Evolutionary conservation across 2,329 filamentous ascomycete species (phyloP), one percentile per base, ranked within the genome.

Genomic region (Ceratocystis alfenasii): DNA sequence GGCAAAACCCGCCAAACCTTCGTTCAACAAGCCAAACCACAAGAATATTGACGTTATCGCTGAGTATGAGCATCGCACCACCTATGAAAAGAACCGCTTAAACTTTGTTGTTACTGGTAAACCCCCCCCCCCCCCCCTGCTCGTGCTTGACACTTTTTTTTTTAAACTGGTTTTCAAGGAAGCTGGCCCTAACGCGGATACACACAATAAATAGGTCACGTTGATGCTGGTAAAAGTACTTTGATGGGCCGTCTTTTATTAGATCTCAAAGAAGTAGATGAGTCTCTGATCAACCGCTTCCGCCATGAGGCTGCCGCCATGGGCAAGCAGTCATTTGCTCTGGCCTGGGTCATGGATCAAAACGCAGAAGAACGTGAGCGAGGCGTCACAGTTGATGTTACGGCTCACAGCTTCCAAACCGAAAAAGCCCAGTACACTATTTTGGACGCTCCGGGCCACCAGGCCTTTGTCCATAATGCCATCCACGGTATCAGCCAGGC

Each of bases 391-490:
- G 96, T 99, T 62, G 94, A 99, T 73, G 94, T 97, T 72, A 93
- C 94, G 7, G 95, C 89, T 20, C 95, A 95, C 73, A 86, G 91
- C 69, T 99, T 99, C 72, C 89, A 95, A 73, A 99, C 95, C 0
- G 86, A 89, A 1, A 87, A 82, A 63, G 94, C 90, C 0, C 83
- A 82, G 10, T 97, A 97, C 72, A 97, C 94, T 1, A 96, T 99
- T 59, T 81, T 99, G 3, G 94, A 99, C 74, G 93, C 94, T 0
- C 94, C 94, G 0, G 94, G 94, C 0, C 94, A 99, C 75, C 84
- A 87, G 68, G 94, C 99, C 74, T 99, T 97, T 73, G 91, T 99
- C 22, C 94, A 94, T 0, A 99, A 96, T 74, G 99, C 99, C 94
- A 96, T 99, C 74, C 93, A 93, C 1, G 94, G 94, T 15, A 91